phyloP scores from a whole-genome alignment of 2,329 filamentous ascomycete species.

The Aspergillus sp. region DNA sequence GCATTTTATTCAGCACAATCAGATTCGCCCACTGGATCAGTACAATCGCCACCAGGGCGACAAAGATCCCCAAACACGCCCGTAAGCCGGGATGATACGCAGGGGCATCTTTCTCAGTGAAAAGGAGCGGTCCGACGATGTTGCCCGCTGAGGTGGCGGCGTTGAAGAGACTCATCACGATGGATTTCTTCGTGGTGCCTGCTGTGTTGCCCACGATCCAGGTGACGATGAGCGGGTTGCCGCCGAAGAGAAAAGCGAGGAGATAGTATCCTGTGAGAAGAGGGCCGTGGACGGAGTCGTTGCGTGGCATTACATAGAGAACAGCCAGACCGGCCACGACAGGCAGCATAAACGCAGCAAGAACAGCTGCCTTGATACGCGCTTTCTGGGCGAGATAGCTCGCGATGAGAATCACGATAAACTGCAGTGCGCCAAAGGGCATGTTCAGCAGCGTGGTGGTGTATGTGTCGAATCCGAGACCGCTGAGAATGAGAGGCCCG shows the following conservation, averaged over 20 bases:
- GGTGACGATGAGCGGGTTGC: constrained; percentile 60
- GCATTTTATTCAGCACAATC: constrained; percentile 49
- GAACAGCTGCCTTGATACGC: constrained; percentile 53
- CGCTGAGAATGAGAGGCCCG: constrained; percentile 58
- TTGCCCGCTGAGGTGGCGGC: constrained; percentile 60
- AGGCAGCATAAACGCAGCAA: constrained; percentile 52
- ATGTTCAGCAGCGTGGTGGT: constrained; percentile 60
- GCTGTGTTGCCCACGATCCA: constrained; percentile 68
- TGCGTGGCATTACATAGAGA: constrained; percentile 50
- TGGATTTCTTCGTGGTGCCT: constrained; percentile 63
- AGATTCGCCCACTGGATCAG: constrained; percentile 53
- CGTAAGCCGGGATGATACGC: constrained; percentile 55
- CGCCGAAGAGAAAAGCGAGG: constrained; percentile 61
- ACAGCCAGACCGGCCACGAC: constrained; percentile 56
- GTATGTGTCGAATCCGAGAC: constrained; percentile 57
- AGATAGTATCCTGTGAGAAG: constrained; percentile 61
- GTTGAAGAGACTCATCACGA: constrained; percentile 61
- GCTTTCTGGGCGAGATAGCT: constrained; percentile 56
- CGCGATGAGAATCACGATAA: constrained; percentile 54
- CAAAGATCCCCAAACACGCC: constrained; percentile 42
- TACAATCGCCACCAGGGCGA: constrained; percentile 50
- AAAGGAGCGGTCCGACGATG: constrained; percentile 63
- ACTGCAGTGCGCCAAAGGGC: constrained; percentile 60
- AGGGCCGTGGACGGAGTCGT: constrained; percentile 37
- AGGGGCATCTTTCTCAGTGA: constrained; percentile 54